Base-by-base conservation (phyloP, 768 basidiomycete species). In the Neoboletus brunneissimus region DNA sequence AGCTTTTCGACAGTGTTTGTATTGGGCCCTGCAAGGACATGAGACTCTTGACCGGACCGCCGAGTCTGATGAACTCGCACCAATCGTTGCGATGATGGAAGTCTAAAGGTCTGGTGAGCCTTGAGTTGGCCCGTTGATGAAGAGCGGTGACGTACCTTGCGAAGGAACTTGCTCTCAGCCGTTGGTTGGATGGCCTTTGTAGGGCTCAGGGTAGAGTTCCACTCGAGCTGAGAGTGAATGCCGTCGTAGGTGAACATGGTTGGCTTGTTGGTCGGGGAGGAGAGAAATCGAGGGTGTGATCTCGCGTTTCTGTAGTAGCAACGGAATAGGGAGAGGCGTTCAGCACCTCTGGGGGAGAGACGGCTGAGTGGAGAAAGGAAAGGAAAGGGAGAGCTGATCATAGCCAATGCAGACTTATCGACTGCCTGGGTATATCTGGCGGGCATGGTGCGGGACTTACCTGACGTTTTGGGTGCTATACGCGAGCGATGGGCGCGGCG, bases 71-170 rank as follows among this genome's bases (percentile, higher is more conserved):
- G 31, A 35, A 57, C 54, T 58, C 81, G 57, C 63, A 90, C 96
- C 97, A 69, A 99, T 99, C 63, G 97, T 99, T 57, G 95, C 96
- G 73, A 99, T 98, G 76, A 99, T 98, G 57, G 91, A 81, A 15
- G 94, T 97, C 97, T 99, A 64, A 20, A 44, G 38, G 60, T 13
- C 52, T 45, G n/a, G 43, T 62, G 34, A 64, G 48, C 51, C 38
- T 44, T 9, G 47, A 40, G 29, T 27, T 46, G 16, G 41, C 15
- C 12, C 6, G 32, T 18, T 4, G 32, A 31, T 10, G 27, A 18
- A 32, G 42, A 27, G 51, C 61, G 34, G 27, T 27, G 20, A 64
- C 81, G 62, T 58, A 94, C 95, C 86, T 98, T 99, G 77, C 96
- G 89, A 64, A 87, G 75, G 72, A 78, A 92, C 78, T 93, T 94